Base-by-base conservation (phyloP, 345 rosid genomes). In the Gossypium turneri region DNA sequence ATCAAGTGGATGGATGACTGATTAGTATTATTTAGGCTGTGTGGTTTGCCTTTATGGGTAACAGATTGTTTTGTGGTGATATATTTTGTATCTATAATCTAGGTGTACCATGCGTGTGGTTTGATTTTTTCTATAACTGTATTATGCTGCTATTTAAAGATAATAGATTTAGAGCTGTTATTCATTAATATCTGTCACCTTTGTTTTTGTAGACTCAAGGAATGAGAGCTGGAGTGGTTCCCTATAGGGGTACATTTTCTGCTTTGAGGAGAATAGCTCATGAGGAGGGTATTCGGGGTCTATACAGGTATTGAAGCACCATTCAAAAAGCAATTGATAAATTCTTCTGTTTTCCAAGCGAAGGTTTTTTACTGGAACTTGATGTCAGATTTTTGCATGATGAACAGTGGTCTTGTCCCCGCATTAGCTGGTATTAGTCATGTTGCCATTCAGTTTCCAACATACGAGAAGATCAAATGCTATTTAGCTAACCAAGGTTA, bases 361-460 rank as follows among this genome's bases (percentile, higher is more conserved):
- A 29, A 19, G 3, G 2, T 67, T 12, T 63, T 29, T 56, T 9
- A 62, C 7, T n/a, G 16, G 24, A 4, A 45, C 9, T 58, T 41
- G 41, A 51, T 38, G 45, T 63, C 50, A 68, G 45, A 1, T 68
- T 68, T 73, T 77, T 81, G 34, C 74, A 51, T 68, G 76, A 52
- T 72, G 66, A 81, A 76, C 85, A 91, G 95, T 80, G 98, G 98
- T 70, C 94, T 93, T 76, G 86, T 91, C 10, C 94, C 95, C 78
- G 92, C 98, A 15, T 83, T 93, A 81, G 95, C 92, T 80, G 98
- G 97, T 73, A 78, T 93, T 20, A 91, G 98, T 85, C 98, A 93
- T 74, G 98, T 93, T 77, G 95, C 98, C 73, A 93, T 93, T 64
- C 97, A 91, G 77, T 93, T 93, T 83, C 98, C 97, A 48, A 80